Evolutionary conservation across 768 basidiomycete species (phyloP).

Genomic region (Tricholoma matsutake): DNA sequence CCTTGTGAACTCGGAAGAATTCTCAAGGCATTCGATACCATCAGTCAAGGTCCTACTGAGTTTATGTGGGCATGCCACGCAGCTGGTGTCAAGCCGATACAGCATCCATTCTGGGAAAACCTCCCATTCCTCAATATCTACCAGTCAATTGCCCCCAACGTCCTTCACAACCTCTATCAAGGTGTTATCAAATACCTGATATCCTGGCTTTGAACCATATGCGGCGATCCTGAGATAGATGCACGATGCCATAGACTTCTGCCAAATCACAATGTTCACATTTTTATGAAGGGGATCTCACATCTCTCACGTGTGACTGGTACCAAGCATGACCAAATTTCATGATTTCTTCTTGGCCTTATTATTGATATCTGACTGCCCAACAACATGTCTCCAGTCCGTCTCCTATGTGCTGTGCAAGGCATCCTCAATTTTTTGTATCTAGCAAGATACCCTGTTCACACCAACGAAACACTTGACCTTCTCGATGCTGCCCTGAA

Average conservation of each 20-base stretch:
- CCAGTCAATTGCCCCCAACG: constrained; percentile 28
- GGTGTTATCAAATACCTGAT: constrained; percentile 34
- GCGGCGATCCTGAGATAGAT: constrained; percentile 34
- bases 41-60: constrained; percentile 8
- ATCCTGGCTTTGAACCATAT: constrained; percentile 25
- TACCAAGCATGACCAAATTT: constrained; percentile 32
- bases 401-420: not conserved
- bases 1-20: constrained; percentile 13
- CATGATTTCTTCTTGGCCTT: constrained; percentile 27
- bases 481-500: constrained; percentile 8
- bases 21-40: constrained; percentile 25
- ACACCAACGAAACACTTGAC: constrained; percentile 5
- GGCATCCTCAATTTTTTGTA: constrained; percentile 2
- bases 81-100: constrained; percentile 23
- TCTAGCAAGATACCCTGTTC: not conserved
- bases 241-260: constrained; percentile 29
- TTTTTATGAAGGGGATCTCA: constrained; percentile 35
- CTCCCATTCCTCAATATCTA: constrained; percentile 13
- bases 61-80: constrained; percentile 16
- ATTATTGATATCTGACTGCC: constrained; percentile 19
- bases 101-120: constrained; percentile 21
- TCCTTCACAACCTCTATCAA: constrained; percentile 34
- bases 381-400: not conserved
- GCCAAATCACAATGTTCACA: constrained; percentile 30
- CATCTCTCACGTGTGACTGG: constrained; percentile 30